phyloP scores from a whole-genome alignment of 75 land plant species.

The Pinus albicaulis region DNA sequence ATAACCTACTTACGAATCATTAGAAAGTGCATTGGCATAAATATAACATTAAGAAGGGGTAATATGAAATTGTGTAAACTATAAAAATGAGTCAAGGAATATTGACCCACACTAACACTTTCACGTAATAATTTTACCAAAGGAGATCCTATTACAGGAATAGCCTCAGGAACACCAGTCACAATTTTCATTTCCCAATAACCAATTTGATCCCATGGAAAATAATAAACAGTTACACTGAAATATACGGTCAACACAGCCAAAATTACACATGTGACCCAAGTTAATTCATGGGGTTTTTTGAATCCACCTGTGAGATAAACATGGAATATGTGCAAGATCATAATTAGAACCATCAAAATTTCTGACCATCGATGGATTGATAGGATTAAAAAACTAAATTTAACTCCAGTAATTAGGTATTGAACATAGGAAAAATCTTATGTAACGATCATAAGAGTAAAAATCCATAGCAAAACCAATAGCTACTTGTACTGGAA shows the following conservation, averaged over 20 bases:
- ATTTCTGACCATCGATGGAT: too few species aligned
- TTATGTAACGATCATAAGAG: too few species aligned
- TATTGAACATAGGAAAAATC: too few species aligned
- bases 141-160: conserved; percentile 4
- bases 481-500: not conserved
- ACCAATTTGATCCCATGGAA: not conserved
- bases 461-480: not conserved
- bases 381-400: too few species aligned
- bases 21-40: not conserved
- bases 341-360: too few species aligned
- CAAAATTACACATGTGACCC: not conserved
- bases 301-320: not conserved
- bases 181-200: not conserved
- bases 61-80: conserved; percentile 28
- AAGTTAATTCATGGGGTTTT: not conserved
- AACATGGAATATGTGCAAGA: too few species aligned
- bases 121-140: conserved; percentile 20
- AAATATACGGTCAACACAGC: not conserved
- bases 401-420: too few species aligned
- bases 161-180: not conserved
- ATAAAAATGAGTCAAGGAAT: conserved; percentile 20
- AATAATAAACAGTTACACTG: not conserved
- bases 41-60: conserved; percentile 12
- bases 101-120: conserved; percentile 20
- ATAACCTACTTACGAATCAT: not conserved